Evolutionary conservation across 2,329 filamentous ascomycete species (phyloP).

Genomic region (Alternaria arbusti): DNA sequence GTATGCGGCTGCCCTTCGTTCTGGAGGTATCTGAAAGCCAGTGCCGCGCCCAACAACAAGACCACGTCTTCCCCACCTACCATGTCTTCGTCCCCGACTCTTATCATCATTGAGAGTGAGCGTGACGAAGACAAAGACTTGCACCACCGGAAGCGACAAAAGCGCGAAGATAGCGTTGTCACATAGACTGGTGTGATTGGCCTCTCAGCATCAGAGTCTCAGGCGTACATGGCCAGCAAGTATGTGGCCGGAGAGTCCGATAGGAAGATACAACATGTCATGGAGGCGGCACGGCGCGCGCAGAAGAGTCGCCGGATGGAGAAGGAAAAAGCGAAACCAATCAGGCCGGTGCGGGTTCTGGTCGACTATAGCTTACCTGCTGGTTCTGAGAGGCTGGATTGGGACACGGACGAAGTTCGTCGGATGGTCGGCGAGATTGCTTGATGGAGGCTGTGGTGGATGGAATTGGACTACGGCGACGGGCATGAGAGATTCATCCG

Average conservation of each 20-base stretch:
- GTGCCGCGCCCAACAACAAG: neutral
- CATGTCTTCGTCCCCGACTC: too few relatives aligned
- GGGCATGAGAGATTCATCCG: too few relatives aligned
- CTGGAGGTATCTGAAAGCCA: slow-evolving; percentile 16
- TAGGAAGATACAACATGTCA: neutral
- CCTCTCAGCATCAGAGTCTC: neutral
- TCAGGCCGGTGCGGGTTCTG: neutral
- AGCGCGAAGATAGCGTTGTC: neutral
- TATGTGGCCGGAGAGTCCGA: too few relatives aligned
- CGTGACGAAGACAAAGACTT: neutral
- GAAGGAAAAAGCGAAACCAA: neutral
- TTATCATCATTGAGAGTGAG: neutral
- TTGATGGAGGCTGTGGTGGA: neutral
- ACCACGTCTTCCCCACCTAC: neutral
- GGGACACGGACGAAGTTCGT: slow-evolving; percentile 34
- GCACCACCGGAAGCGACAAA: neutral
- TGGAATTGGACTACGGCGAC: neutral
- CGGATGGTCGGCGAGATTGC: slow-evolving; percentile 30
- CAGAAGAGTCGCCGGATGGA: neutral
- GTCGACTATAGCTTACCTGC: slow-evolving; percentile 20
- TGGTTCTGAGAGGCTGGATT: slow-evolving; percentile 25
- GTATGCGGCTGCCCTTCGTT: slow-evolving; percentile 37
- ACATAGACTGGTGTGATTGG: too few relatives aligned
- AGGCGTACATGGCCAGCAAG: neutral
- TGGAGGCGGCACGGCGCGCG: neutral